Evolutionary conservation across 2,329 filamentous ascomycete species (phyloP).

Genomic region (Westerdykella ornata): DNA sequence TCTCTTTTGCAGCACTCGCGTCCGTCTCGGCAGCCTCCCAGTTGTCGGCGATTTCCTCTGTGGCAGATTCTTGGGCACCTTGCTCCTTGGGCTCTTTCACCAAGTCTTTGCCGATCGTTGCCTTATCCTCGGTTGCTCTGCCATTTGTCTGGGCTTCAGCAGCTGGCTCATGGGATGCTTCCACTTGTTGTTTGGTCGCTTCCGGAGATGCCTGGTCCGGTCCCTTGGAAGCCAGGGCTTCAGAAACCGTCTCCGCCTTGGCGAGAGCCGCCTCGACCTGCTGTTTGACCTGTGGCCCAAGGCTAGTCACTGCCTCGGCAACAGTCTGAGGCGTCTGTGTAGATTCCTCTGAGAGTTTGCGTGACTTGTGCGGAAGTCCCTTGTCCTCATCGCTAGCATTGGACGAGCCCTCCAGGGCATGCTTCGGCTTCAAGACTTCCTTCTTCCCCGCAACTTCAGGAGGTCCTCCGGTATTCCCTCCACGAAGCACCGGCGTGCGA

Average conservation of each 20-base stretch:
- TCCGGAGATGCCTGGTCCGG: constrained; percentile 30
- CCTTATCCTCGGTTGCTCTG: background rate
- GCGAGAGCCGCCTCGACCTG: constrained; percentile 61
- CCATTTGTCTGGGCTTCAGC: constrained; percentile 21
- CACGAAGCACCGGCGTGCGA: constrained; percentile 22
- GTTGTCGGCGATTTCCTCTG: constrained; percentile 65
- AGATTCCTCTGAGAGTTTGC: constrained; percentile 10
- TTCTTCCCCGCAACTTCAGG: constrained; percentile 30
- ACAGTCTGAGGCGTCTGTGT: constrained; percentile 53
- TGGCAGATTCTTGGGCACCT: constrained; percentile 46
- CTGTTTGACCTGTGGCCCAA: constrained; percentile 55
- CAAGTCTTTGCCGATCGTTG: constrained; percentile 39
- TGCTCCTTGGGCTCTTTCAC: constrained; percentile 53
- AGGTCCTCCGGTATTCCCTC: constrained; percentile 13
- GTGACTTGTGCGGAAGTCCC: constrained; percentile 20
- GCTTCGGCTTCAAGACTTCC: constrained; percentile 42
- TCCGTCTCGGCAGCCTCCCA: constrained; percentile 83
- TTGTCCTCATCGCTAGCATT: constrained; percentile 16
- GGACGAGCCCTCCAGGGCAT: constrained; percentile 36
- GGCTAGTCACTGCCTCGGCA: constrained; percentile 59
- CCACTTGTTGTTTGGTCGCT: constrained; percentile 51
- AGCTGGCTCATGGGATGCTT: constrained; percentile 48
- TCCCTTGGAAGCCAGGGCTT: constrained; percentile 44
- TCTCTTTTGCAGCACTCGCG: constrained; percentile 61
- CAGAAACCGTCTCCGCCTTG: constrained; percentile 32